phyloP scores from a whole-genome alignment of 371 early-diverging fungal species.

The Phascolomyces articulosus region DNA sequence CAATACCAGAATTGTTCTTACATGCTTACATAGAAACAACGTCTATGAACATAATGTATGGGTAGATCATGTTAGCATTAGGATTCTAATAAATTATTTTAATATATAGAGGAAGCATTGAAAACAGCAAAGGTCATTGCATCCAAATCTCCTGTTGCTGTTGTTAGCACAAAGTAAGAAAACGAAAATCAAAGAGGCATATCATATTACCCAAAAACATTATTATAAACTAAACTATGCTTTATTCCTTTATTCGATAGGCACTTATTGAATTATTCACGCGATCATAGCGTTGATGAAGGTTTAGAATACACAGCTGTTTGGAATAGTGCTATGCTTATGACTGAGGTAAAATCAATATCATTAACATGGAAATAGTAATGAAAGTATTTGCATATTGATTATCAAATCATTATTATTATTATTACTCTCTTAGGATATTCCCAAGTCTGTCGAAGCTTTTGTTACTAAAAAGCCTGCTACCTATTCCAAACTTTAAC shows the following conservation, averaged over 20 bases:
- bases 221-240: no score
- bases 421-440: constrained; percentile 41
- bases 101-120: constrained; percentile 72
- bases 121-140: constrained; percentile 80
- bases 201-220: no score
- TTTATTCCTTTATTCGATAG: no score
- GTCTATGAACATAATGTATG: no score
- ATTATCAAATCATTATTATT: constrained; percentile 7
- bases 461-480: constrained; percentile 61
- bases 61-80: no score
- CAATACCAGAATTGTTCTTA: no score
- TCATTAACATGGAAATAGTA: background rate
- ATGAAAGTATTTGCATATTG: background rate
- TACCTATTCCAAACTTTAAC: constrained; percentile 63
- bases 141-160: constrained; percentile 89
- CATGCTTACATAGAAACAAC: no score
- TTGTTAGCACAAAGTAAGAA: constrained; percentile 82
- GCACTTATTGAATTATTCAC: constrained; percentile 83
- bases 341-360: constrained; percentile 56
- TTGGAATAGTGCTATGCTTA: constrained; percentile 87
- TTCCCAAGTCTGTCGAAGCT: constrained; percentile 57
- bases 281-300: constrained; percentile 90
- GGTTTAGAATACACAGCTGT: constrained; percentile 86
- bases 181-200: background rate
- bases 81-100: no score